Conservation (phyloP, 768 basidiomycete genomes). For the Mycena leptocephala region DNA sequence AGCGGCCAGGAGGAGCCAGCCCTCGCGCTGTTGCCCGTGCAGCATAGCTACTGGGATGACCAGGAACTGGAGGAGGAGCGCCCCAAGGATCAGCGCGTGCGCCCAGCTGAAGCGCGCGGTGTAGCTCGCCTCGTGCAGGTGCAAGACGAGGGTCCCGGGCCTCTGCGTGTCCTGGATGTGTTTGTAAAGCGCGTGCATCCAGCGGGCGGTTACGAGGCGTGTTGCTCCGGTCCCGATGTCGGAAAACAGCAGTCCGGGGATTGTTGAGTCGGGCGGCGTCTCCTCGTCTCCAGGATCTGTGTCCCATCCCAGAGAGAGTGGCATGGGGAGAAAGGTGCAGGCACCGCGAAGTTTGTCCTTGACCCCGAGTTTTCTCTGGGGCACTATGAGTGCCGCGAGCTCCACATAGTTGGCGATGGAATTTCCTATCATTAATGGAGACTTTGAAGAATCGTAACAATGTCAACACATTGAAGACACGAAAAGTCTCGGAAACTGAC, state of each 20-base stretch:
- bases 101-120: not conserved
- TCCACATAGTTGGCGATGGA: not conserved
- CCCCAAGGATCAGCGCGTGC: not conserved
- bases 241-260: not conserved
- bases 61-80: not conserved
- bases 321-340: constrained; percentile 2
- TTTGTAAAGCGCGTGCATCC: constrained; percentile 7
- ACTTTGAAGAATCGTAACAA: not conserved
- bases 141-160: not conserved
- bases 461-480: not conserved
- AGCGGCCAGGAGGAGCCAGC: not conserved
- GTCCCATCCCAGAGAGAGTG: constrained; percentile 13
- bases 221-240: not conserved
- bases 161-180: not conserved
- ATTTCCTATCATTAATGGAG: not conserved
- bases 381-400: not conserved
- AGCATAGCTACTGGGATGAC: not conserved
- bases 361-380: not conserved
- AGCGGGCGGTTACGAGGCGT: not conserved
- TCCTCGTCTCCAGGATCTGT: not conserved
- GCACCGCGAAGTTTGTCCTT: not conserved
- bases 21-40: not conserved
- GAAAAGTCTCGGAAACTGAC: not conserved
- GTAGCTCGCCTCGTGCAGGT: not conserved
- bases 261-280: not conserved